Conservation (phyloP, 1,284 basidiomycete genomes). For the Porodaedalea pini region DNA sequence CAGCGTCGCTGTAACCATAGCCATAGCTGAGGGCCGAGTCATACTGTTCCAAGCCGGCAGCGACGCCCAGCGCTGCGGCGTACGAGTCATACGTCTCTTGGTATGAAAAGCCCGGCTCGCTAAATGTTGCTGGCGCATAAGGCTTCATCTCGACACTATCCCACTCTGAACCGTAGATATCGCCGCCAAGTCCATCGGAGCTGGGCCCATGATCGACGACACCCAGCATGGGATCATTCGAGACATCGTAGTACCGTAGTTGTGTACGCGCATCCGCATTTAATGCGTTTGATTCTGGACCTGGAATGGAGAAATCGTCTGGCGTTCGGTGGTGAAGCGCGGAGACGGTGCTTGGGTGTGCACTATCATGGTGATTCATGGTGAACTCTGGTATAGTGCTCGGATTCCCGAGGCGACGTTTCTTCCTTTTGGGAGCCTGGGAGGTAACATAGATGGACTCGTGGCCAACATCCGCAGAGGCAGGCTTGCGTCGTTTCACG, state of each 20-base stretch:
- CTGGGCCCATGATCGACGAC: not conserved
- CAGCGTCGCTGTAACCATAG: not conserved
- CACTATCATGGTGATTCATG: slow-evolving; percentile 8
- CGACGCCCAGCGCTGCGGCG: not conserved
- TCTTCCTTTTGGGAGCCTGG: not conserved
- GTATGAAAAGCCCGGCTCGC: not conserved
- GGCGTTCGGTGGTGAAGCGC: slow-evolving; percentile 2
- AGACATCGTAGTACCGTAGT: not conserved
- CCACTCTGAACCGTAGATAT: not conserved
- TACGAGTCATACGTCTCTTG: not conserved
- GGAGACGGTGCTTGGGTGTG: not conserved
- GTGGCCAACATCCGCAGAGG: not conserved
- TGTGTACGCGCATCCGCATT: not conserved
- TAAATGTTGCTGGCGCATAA: not conserved
- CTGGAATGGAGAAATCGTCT: not conserved
- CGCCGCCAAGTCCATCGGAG: not conserved
- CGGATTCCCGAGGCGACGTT: not conserved
- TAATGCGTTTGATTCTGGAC: not conserved
- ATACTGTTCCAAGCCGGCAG: not conserved
- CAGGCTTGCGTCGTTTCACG: not conserved
- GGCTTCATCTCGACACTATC: not conserved
- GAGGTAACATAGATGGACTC: not conserved
- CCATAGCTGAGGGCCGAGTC: not conserved
- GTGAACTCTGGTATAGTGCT: slow-evolving; percentile 2
- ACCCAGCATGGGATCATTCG: not conserved